phyloP scores from a whole-genome alignment of 768 basidiomycete genomes.

The Gloeopeniophorella convolvens region DNA sequence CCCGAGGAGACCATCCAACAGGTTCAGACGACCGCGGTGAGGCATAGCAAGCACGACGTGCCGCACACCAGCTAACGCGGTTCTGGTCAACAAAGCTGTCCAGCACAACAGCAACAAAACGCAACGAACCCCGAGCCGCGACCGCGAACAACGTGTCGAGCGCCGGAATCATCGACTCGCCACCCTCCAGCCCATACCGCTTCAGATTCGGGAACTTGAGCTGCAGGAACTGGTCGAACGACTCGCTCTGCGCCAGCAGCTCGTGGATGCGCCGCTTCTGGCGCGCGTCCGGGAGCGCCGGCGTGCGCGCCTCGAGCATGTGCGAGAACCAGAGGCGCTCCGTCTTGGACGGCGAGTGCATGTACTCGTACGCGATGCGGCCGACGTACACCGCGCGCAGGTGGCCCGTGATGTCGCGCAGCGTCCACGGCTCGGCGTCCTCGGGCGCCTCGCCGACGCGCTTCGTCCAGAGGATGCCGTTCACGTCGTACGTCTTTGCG shows the following conservation, averaged over 20 bases:
- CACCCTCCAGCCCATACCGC: constrained; percentile 86
- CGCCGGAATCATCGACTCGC: constrained; percentile 90
- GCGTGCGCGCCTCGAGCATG: constrained; percentile 61
- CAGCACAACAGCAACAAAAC: not conserved
- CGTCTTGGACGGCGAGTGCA: constrained; percentile 82
- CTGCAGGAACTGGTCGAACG: constrained; percentile 80
- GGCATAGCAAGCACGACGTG: constrained; percentile 82
- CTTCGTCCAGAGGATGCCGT: constrained; percentile 77
- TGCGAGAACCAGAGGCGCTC: constrained; percentile 89
- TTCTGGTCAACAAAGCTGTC: not conserved
- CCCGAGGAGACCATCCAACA: constrained; percentile 71
- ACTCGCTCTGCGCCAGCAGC: constrained; percentile 69
- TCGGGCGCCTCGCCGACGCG: constrained; percentile 31
- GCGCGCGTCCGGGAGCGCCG: constrained; percentile 25
- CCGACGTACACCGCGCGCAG: constrained; percentile 74
- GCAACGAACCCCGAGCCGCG: constrained; percentile 48
- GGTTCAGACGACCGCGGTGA: constrained; percentile 80
- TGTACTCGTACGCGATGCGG: constrained; percentile 86
- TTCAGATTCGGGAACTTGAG: constrained; percentile 86
- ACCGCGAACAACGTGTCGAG: constrained; percentile 68
- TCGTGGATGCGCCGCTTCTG: constrained; percentile 55
- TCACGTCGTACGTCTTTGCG: constrained; percentile 53
- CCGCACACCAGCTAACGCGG: constrained; percentile 47
- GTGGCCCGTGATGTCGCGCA: constrained; percentile 64
- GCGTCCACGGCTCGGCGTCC: constrained; percentile 47